A percentile compares a stretch with the other conserved stretches of the same genome.
Conservation (phyloP, 2,329 filamentous ascomycete species). For the Aspergillus pseudoterreus region DNA sequence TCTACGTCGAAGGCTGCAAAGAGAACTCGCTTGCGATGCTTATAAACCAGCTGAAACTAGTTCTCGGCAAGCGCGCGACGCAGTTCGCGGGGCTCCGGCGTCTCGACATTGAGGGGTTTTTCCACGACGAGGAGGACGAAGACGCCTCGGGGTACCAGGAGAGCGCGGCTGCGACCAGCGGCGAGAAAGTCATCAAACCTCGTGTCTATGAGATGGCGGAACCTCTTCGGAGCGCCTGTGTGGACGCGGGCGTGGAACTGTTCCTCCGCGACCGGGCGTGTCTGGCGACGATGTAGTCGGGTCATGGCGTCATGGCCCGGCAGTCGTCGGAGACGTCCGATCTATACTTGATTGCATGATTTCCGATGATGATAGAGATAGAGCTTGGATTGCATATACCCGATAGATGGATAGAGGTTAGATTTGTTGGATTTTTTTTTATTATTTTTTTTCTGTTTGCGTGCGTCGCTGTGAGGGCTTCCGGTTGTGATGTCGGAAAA, state of each 20-base stretch:
- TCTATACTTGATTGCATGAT: neutral
- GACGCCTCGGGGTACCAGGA: conserved; percentile 16
- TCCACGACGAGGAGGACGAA: conserved; percentile 22
- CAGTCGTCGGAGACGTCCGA: neutral
- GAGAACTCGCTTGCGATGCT: conserved; percentile 24
- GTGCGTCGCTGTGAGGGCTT: neutral
- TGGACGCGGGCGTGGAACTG: conserved; percentile 18
- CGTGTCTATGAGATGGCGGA: conserved; percentile 22
- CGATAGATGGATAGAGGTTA: conserved; percentile 3
- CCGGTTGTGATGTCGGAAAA: neutral
- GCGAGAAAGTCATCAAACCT: conserved; percentile 16
- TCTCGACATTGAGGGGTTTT: conserved; percentile 26
- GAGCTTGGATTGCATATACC: conserved; percentile 2
- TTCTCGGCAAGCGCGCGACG: conserved; percentile 18
- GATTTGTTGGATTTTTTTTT: neutral
- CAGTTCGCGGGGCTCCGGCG: conserved; percentile 15
- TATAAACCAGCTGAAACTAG: conserved; percentile 18
- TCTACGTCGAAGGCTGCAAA: conserved; percentile 28
- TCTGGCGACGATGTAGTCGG: conserved; percentile 12
- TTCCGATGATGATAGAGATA: neutral
- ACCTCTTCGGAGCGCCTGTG: conserved; percentile 19
- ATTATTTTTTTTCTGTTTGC: neutral
- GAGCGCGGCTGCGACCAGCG: neutral
- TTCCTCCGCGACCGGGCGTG: conserved; percentile 23
- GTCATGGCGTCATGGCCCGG: conserved; percentile 1